Evolutionary conservation across 2,329 filamentous ascomycete species (phyloP), one percentile per base, ranked within the genome.

Genomic region (Colletotrichum sp.): DNA sequence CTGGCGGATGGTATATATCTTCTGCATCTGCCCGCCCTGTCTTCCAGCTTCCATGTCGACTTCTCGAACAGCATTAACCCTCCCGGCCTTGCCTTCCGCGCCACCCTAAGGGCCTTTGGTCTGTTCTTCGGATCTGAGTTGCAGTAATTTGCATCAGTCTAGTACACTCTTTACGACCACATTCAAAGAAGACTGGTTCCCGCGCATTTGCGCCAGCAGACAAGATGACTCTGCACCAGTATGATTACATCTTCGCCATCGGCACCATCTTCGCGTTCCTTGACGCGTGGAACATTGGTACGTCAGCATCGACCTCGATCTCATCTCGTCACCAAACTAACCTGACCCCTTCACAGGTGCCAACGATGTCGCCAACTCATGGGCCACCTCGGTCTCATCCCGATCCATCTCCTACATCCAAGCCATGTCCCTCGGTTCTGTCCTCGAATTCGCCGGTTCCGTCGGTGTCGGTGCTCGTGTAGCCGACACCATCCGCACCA

Each of bases 271-370:
- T 93, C 82, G 91, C 92, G 75, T 90, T 91, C 81, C 89, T 93
- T 55, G 92, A 93, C 82, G 91, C 91, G 69, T 93, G 90, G 90
- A 93, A 93, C 81, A 93, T 92, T 78, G 91, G 91, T 87, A 82
- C 75, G 83, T 44, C 8, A 16, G 30, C 61, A 48, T 39, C 2
- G 25, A 13, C 11, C 13, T 28, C 13, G 12, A 13, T 3, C 15
- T 1, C 7, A 9, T 5, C 4, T 13, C 9, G 3, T 8, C 39
- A 25, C 9, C n/a, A 55, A 28, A 22, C 72, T 71, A 32, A 75
- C 13, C 12, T 9, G 8, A n/a, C 1, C 9, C 0, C 12, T 34
- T 6, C 15, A 5, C 28, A 79, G 79, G 79, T 70, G 80, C 79
- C 68, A 81, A 88, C 84, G 91, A 92, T 91, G 90, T 93, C 69